Percentiles rank a stretch among this genome's conserved stretches.
These are phyloP conservation scores for Botryotinia narcissicola DNA, from an alignment of 2,329 filamentous ascomycete genomes.

Conservation along the genomic window DNA sequence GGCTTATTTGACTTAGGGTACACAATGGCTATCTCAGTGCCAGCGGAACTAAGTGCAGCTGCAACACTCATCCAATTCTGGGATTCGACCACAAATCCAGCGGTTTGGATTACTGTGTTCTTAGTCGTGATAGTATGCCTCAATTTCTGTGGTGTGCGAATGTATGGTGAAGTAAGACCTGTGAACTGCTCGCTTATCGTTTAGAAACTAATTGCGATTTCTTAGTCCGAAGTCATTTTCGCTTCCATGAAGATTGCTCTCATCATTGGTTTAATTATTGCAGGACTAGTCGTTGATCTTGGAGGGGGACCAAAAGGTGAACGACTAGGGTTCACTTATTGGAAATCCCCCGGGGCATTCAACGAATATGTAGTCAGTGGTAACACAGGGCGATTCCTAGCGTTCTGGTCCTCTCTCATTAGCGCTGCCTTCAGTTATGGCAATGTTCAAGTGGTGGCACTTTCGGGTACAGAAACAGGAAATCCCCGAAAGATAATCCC, in stretches of 20 bases:
- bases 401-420: slow-evolving; percentile 44
- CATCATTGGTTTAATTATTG: slow-evolving; percentile 61
- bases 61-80: slow-evolving; percentile 63
- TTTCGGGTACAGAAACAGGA: slow-evolving; percentile 54
- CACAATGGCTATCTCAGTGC: slow-evolving; percentile 44
- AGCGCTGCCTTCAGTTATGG: slow-evolving; percentile 49
- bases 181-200: slow-evolving; percentile 63
- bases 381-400: slow-evolving; percentile 60
- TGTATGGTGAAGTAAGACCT: slow-evolving; percentile 60
- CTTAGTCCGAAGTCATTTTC: slow-evolving; percentile 47
- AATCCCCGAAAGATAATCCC: slow-evolving; percentile 55
- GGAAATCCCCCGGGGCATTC: slow-evolving; percentile 66
- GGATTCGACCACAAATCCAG: slow-evolving; percentile 55
- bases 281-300: slow-evolving; percentile 60
- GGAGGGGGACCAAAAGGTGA: slow-evolving; percentile 59
- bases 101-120: slow-evolving; percentile 44
- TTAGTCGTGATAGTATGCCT: slow-evolving; percentile 44
- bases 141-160: slow-evolving; percentile 62
- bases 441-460: slow-evolving; percentile 52
- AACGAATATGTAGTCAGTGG: slow-evolving; percentile 62
- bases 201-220: slow-evolving; percentile 19
- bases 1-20: slow-evolving; percentile 48
- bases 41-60: slow-evolving; percentile 59
- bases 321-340: slow-evolving; percentile 65
- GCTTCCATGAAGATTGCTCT: slow-evolving; percentile 58